A percentile compares a stretch with the other conserved stretches of the same genome.
phyloP scores from a whole-genome alignment of 148 eudicot genomes.

The Rhododendron williamsianum region DNA sequence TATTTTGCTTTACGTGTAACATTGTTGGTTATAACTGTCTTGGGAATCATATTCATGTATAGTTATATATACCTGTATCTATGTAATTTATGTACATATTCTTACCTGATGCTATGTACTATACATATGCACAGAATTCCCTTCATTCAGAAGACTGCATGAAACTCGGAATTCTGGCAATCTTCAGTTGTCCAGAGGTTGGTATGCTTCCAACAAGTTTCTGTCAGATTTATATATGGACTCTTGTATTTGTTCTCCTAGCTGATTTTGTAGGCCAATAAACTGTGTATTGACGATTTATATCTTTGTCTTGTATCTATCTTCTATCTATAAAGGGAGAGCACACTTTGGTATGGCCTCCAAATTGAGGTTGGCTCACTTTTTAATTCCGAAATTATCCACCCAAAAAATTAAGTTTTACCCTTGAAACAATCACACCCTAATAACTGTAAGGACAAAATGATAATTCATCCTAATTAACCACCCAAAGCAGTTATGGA shows the following conservation, averaged over 20 bases:
- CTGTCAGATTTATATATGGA: background rate
- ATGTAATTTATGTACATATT: background rate
- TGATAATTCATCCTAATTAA: background rate
- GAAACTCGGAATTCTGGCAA: conserved; percentile 19
- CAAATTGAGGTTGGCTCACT: background rate
- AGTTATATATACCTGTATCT: background rate
- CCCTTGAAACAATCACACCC: background rate
- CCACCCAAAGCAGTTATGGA: background rate
- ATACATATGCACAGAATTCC: conserved; percentile 28
- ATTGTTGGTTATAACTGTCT: background rate
- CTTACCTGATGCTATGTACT: background rate
- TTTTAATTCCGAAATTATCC: background rate
- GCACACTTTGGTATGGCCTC: background rate
- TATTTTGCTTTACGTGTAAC: background rate
- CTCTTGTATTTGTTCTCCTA: background rate
- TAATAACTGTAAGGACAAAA: background rate
- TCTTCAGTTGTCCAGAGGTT: conserved; percentile 38
- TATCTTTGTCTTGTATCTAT: background rate
- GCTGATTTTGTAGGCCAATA: background rate
- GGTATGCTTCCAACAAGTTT: conserved; percentile 5
- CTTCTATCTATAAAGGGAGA: background rate
- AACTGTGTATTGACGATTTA: background rate
- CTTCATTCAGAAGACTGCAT: conserved; percentile 33
- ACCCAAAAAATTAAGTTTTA: background rate
- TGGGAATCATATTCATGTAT: background rate